Conservation (phyloP, 768 basidiomycete species). For the Antrodiella citrinella region DNA sequence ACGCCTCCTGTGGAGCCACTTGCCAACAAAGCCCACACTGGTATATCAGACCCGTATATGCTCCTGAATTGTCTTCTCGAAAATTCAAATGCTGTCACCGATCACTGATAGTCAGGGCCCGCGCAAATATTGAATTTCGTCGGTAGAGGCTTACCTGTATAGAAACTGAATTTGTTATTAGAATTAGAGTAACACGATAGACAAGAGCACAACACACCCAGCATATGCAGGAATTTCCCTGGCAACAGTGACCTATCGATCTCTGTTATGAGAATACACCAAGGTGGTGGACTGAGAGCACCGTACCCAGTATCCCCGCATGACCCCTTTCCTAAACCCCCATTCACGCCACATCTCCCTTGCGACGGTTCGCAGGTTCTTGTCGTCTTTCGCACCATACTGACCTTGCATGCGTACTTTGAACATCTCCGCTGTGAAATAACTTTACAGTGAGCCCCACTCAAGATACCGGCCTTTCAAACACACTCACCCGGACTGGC, state of each 20-base stretch:
- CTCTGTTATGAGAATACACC: background rate
- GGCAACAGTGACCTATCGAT: slow-evolving; percentile 71
- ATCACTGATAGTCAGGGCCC: background rate
- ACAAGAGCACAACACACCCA: slow-evolving; percentile 41
- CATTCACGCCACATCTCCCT: slow-evolving; percentile 81
- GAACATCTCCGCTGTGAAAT: slow-evolving; percentile 93
- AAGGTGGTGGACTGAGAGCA: no score
- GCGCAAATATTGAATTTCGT: background rate
- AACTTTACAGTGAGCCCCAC: background rate
- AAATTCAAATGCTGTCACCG: slow-evolving; percentile 69
- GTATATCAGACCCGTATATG: slow-evolving; percentile 57
- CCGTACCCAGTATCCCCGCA: slow-evolving; percentile 94
- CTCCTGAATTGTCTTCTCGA: slow-evolving; percentile 70
- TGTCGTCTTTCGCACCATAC: slow-evolving; percentile 75
- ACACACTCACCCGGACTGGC: slow-evolving; percentile 78
- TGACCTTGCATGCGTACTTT: slow-evolving; percentile 98
- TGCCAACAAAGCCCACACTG: slow-evolving; percentile 78
- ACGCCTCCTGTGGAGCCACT: slow-evolving; percentile 83
- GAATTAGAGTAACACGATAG: background rate
- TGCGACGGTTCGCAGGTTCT: slow-evolving; percentile 62
- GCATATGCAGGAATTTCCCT: slow-evolving; percentile 97
- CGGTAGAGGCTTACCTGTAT: slow-evolving; percentile 37
- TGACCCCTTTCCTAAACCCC: slow-evolving; percentile 82
- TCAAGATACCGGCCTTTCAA: background rate
- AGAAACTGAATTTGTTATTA: slow-evolving; percentile 45